Percentiles rank a stretch among this genome's conserved stretches.
Evolutionary conservation across 306 rosid genomes (phyloP).

Genomic region (Canavalia ensiformis): DNA sequence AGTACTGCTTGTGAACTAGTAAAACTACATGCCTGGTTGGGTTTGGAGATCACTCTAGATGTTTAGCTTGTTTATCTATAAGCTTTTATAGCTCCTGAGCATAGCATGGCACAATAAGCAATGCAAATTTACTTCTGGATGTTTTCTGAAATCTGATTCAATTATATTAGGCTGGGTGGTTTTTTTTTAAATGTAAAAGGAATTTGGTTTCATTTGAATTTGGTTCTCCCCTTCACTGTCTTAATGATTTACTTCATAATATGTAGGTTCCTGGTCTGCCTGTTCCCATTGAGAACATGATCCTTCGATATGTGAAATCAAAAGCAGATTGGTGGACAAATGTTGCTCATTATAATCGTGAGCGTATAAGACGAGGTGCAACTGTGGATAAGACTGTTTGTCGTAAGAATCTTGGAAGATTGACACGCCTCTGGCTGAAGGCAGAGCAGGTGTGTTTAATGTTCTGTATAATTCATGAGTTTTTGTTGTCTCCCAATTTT

Average conservation of each 20-base stretch:
- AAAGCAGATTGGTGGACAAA: slow-evolving; percentile 99
- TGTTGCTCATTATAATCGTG: slow-evolving; percentile 98
- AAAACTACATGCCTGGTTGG: background rate
- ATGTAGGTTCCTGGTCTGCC: slow-evolving; percentile 96
- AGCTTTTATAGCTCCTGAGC: background rate
- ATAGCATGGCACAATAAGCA: background rate
- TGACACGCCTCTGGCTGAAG: slow-evolving; percentile 97
- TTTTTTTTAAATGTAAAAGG: background rate
- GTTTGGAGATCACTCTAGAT: background rate
- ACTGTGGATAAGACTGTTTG: slow-evolving; percentile 99
- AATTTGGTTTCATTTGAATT: background rate
- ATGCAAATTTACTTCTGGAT: background rate
- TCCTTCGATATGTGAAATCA: slow-evolving; percentile 97
- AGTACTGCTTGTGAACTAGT: slow-evolving; percentile 8
- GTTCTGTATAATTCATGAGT: slow-evolving; percentile 6
- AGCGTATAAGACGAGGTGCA: slow-evolving; percentile 99
- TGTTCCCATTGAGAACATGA: slow-evolving; percentile 98
- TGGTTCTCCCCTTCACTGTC: slow-evolving; percentile 11
- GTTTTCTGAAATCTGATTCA: background rate
- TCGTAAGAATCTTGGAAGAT: slow-evolving; percentile 96
- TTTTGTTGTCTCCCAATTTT: background rate
- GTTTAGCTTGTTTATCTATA: slow-evolving; percentile 6
- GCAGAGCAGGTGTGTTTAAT: slow-evolving; percentile 82
- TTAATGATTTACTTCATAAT: slow-evolving; percentile 20
- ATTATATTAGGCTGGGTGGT: background rate